phyloP scores from a whole-genome alignment of 75 land plant species.

The Sequoiadendron giganteum region DNA sequence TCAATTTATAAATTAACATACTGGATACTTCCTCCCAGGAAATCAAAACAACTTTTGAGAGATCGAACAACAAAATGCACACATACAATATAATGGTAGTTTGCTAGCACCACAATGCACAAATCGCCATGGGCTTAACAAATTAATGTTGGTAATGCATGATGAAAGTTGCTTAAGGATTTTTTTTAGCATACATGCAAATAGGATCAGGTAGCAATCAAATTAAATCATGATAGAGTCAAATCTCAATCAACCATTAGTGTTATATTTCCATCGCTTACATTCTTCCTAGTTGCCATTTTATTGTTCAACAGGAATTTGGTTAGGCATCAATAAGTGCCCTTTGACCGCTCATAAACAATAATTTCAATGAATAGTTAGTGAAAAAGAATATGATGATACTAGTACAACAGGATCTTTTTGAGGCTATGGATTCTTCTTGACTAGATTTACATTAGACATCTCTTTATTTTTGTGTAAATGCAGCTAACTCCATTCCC shows the following conservation, averaged over 20 bases:
- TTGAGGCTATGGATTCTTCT: neutral
- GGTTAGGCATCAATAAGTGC: neutral
- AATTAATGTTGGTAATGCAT: neutral
- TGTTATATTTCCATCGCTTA: neutral
- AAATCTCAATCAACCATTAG: neutral
- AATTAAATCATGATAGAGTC: neutral
- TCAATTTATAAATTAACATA: neutral
- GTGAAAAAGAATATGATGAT: neutral
- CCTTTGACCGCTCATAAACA: neutral
- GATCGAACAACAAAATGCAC: too few relatives aligned
- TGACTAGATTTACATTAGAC: neutral
- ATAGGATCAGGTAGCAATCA: neutral
- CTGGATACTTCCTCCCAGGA: neutral
- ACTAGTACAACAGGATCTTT: neutral
- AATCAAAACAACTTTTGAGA: too few relatives aligned
- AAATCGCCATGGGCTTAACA: neutral
- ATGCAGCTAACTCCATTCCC: neutral
- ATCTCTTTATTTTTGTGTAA: neutral
- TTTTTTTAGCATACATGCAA: too few relatives aligned
- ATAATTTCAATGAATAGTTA: neutral
- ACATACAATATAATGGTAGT: too few relatives aligned
- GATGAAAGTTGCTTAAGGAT: too few relatives aligned
- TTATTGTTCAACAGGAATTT: neutral
- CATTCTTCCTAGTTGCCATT: neutral
- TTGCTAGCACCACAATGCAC: neutral